Evolutionary conservation across 2,329 filamentous ascomycete genomes (phyloP), one percentile per base, ranked within the genome.

Genomic region (Saccharata proteae): DNA sequence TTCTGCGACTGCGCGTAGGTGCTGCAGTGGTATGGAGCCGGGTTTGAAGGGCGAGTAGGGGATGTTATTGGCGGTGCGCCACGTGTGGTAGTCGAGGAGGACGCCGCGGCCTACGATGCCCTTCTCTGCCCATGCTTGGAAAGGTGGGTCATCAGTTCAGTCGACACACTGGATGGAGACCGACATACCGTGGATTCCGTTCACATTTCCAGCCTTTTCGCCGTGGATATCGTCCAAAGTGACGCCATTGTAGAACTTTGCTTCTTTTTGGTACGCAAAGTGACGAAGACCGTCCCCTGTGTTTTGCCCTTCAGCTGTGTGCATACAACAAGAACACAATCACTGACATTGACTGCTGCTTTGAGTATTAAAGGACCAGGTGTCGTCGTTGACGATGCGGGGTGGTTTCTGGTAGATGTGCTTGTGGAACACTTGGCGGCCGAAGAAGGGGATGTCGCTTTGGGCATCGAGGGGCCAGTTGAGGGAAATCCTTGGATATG

Each of bases 401-500:
- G 32, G 32, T 16, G 36, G 38, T 16, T 41, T 41, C 6, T 34
- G 29, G 20, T 40, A 38, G 11, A 39, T n/a, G 24, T 38, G 15
- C 21, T 39, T 34, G 37, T 69, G 57, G 44, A 79, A 73, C 3
- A 59, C 50, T 37, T 66, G 61, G 11, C 74, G 62, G 35, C 61
- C 57, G 49, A 77, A 74, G 47, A 73, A 69, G 12, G 69, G 60
- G 7, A 62, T 47, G 26, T 64, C 51, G 18, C 61, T 23, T 23
- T 35, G 64, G 8, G 67, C 64, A 49, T 71, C 59, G 4, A 78
- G 58, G 0, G 69, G 61, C 61, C 71, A 72, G 52, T 78, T 72
- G 13, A 77, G 61, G 2, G 68, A 72, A 30, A 77, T 30, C 21
- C 32, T 35, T 8, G n/a, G 6, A 15, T 15, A 10, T 12, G 10